Conservation (phyloP, 495 filamentous ascomycete genomes). For the Podospora anserina region DNA sequence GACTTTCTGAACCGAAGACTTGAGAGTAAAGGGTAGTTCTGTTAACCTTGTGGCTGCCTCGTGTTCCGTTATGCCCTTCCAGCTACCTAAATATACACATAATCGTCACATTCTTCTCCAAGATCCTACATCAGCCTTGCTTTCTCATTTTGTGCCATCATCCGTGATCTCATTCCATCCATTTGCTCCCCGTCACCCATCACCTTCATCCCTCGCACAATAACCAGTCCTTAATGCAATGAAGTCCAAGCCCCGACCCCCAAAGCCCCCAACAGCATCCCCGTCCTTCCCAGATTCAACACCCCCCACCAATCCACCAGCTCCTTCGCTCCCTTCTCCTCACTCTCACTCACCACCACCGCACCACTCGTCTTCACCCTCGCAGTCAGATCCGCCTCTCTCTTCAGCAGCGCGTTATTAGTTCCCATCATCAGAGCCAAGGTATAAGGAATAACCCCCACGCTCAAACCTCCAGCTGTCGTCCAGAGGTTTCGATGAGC, state of each 20-base stretch:
- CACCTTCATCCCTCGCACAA: neutral
- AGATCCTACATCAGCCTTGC: neutral
- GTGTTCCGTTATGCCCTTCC: neutral
- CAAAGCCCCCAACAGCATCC: slow-evolving; percentile 25
- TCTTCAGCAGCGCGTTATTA: slow-evolving; percentile 42
- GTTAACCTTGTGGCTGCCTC: neutral
- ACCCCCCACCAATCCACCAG: slow-evolving; percentile 56
- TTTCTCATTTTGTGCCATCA: neutral
- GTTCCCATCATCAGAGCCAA: slow-evolving; percentile 41
- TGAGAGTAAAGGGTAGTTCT: neutral
- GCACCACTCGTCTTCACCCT: slow-evolving; percentile 10
- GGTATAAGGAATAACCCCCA: slow-evolving; percentile 52
- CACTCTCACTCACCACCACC: slow-evolving; percentile 9
- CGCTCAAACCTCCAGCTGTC: slow-evolving; percentile 39
- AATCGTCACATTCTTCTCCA: neutral
- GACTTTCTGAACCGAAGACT: neutral
- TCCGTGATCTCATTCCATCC: neutral
- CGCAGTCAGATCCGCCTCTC: slow-evolving; percentile 32
- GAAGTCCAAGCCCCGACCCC: slow-evolving; percentile 18
- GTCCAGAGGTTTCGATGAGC: neutral
- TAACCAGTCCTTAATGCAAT: neutral
- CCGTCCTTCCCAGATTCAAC: slow-evolving; percentile 48
- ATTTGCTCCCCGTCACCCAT: neutral
- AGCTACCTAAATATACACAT: neutral
- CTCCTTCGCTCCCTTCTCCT: slow-evolving; percentile 35